Base-by-base conservation (phyloP, 2,329 filamentous ascomycete genomes). In the Byssoonygena ceratinophila region DNA sequence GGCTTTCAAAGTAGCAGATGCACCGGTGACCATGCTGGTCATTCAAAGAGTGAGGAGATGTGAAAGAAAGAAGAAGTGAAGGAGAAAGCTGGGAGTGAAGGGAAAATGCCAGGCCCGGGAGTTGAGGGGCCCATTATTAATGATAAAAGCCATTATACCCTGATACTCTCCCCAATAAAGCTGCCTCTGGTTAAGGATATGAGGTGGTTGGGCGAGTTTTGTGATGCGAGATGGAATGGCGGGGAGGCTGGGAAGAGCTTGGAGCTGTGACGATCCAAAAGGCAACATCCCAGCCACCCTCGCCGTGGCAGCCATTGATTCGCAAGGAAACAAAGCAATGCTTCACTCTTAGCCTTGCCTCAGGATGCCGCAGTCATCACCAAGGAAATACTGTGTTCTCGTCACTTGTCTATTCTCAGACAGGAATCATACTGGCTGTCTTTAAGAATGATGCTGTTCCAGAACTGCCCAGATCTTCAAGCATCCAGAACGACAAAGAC, bases 1-100 rank as follows among this genome's bases (percentile, higher is more conserved):
- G 37, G 49, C 48, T 50, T 52, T 56, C 39, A 56, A 43, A 34
- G 52, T 45, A 20, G 55, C 52, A n/a, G 48, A 37, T 43, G 44
- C 54, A 40, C 46, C 34, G 34, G 16, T 11, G 41, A 47, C 50
- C 50, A 52, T 52, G 25, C n/a, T 49, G 37, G 45, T 45, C 27
- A 25, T 49, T 44, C 36, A 23, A 43, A 48, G 36, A 14, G 51
- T n/a, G 32, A 20, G 5, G 12, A 32, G 34, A 11, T 22, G 14
- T 46, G 36, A 41, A 29, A 12, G 32, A 36, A 20, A 31, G 36
- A 16, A 9, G 41, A 20, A 48, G n/a, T 44, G 46, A 49, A 49
- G 22, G 22, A 31, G 37, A 7, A 34, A 18, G 14, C 37, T 9
- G 40, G 36, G 22, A 31, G 32, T 16, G 25, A 6, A 52, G 27